Conservation (phyloP, 768 basidiomycete species). For the Tephrocybe sp. region DNA sequence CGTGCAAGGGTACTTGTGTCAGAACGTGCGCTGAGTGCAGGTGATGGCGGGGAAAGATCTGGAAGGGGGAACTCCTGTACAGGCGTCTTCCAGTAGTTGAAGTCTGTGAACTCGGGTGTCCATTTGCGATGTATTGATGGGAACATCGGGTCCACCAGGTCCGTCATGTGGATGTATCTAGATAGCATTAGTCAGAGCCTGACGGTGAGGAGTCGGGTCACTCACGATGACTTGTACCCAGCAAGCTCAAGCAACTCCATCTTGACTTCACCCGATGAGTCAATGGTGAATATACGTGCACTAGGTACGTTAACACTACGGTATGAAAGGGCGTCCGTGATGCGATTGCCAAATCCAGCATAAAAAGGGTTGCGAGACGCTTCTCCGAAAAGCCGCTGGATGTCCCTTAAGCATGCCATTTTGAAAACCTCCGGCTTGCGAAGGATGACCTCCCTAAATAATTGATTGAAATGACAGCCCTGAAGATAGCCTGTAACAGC, state of each 20-base stretch:
- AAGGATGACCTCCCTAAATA: slow-evolving; percentile 91
- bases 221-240: slow-evolving; percentile 92
- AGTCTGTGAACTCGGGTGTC: slow-evolving; percentile 91
- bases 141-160: slow-evolving; percentile 99
- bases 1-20: slow-evolving; percentile 78
- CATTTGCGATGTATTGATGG: slow-evolving; percentile 91
- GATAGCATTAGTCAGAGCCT: slow-evolving; percentile 3
- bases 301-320: slow-evolving; percentile 93
- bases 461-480: neutral
- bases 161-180: slow-evolving; percentile 98
- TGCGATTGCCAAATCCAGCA: slow-evolving; percentile 96
- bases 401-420: slow-evolving; percentile 97
- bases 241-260: slow-evolving; percentile 95
- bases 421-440: slow-evolving; percentile 99
- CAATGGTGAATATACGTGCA: slow-evolving; percentile 95
- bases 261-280: slow-evolving; percentile 92
- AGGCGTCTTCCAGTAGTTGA: slow-evolving; percentile 92
- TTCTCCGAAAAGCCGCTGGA: slow-evolving; percentile 85
- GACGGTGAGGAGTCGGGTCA: no score
- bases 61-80: slow-evolving; percentile 79
- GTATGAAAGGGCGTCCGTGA: slow-evolving; percentile 98
- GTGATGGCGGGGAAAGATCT: slow-evolving; percentile 83
- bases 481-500: neutral
- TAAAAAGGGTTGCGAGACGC: slow-evolving; percentile 80
- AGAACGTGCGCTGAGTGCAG: slow-evolving; percentile 90